Percentiles rank a stretch among this genome's conserved stretches.
Conservation (phyloP, 306 rosid species). For the Amphicarpaea edgeworthii region DNA sequence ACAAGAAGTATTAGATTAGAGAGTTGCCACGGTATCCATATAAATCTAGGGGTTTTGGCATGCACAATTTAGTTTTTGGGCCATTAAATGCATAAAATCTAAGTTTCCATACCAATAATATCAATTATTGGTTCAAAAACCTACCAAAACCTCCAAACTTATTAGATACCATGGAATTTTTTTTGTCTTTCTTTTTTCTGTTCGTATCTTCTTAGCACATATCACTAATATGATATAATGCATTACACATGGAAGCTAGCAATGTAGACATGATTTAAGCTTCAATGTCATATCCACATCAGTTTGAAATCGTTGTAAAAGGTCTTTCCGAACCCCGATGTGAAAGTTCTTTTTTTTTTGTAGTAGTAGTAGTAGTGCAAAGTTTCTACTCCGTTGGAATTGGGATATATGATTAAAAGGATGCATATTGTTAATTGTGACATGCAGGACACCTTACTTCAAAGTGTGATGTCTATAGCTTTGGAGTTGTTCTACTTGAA, state of each 20-base stretch:
- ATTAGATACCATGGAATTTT: neutral
- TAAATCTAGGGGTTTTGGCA: neutral
- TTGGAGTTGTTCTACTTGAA: constrained; percentile 76
- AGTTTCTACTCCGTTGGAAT: neutral
- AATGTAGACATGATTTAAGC: neutral
- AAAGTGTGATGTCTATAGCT: constrained; percentile 77
- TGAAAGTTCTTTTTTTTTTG: too few species aligned
- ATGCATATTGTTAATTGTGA: constrained; percentile 10
- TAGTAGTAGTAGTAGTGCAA: too few species aligned
- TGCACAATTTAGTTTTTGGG: too few species aligned
- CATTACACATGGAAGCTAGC: neutral
- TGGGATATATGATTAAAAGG: neutral
- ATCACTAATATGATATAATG: neutral
- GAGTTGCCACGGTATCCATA: neutral
- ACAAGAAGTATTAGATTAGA: neutral
- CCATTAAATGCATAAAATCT: neutral
- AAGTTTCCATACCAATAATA: neutral
- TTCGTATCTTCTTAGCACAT: neutral
- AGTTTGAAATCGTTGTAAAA: too few species aligned
- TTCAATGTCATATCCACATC: too few species aligned
- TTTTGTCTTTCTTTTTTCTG: neutral
- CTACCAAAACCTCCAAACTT: neutral
- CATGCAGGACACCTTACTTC: constrained; percentile 72
- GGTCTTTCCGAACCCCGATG: too few species aligned
- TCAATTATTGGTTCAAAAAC: neutral